Evolutionary conservation across 73 alveolate species (phyloP).

Genomic region (Tetrahymena malaccensis): DNA sequence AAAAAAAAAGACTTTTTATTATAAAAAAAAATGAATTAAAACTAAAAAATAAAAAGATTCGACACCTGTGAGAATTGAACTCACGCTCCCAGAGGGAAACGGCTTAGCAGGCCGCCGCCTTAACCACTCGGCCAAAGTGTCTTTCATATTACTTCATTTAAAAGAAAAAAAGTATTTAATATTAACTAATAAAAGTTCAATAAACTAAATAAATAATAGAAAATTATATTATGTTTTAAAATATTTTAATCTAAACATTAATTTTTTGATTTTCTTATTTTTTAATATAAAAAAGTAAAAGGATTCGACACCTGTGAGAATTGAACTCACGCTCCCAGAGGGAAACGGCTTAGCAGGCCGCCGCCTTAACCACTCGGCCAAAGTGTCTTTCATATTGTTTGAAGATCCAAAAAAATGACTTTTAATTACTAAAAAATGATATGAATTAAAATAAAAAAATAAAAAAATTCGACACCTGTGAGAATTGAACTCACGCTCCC

Average conservation of each 20-base stretch:
- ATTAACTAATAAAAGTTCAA: too few relatives aligned
- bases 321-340: not conserved
- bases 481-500: constrained; percentile 2
- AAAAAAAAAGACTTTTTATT: not conserved
- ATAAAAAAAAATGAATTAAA: too few relatives aligned
- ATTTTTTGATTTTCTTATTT: too few relatives aligned
- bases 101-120: constrained; percentile 88
- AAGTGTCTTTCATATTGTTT: constrained; percentile 17
- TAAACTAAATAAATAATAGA: too few relatives aligned
- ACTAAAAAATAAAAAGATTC: not conserved
- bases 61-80: constrained; percentile 1
- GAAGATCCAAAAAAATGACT: not conserved
- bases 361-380: constrained; percentile 92
- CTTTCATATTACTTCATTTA: too few relatives aligned
- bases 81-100: constrained; percentile 23
- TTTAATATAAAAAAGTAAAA: not conserved
- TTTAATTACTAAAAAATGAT: too few relatives aligned
- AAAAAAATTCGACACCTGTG: not conserved
- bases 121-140: constrained; percentile 87
- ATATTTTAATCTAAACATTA: too few relatives aligned
- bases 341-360: constrained; percentile 72
- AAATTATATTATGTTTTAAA: too few relatives aligned
- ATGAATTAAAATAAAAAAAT: too few relatives aligned
- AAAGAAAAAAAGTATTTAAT: too few relatives aligned
- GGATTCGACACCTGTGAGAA: not conserved